These are phyloP conservation scores for Durusdinium trenchii DNA, from an alignment of 73 alveolate genomes.

Conservation along the genomic window DNA sequence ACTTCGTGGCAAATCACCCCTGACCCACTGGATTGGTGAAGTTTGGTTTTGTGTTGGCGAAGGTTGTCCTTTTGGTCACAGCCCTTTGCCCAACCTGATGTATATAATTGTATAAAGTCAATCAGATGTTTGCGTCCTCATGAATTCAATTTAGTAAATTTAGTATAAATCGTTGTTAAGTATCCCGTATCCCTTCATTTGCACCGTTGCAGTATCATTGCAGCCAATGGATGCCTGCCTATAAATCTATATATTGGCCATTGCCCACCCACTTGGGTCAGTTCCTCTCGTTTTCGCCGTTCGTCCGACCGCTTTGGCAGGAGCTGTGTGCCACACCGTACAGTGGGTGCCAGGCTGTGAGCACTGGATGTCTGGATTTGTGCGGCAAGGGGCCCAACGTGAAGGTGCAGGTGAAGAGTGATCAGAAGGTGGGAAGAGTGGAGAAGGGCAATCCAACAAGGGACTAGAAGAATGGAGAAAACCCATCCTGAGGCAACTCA, in stretches of 20 bases:
- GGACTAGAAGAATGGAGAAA: no score
- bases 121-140: no score
- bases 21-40: no score
- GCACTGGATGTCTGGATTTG: conserved; percentile 31
- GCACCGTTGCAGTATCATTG: not conserved
- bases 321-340: conserved; percentile 2
- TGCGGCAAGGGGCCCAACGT: conserved; percentile 41
- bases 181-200: not conserved
- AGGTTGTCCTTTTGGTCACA: no score
- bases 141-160: not conserved
- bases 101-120: no score
- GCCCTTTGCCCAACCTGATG: no score
- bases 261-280: no score
- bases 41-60: no score
- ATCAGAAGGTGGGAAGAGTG: conserved; percentile 28
- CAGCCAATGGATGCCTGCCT: not conserved
- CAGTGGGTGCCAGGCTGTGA: conserved; percentile 3
- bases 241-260: no score
- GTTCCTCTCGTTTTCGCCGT: not conserved
- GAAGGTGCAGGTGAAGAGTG: conserved; percentile 15
- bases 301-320: not conserved
- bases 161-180: not conserved
- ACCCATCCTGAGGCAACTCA: no score
- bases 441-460: no score
- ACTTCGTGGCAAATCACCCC: no score